Evolutionary conservation across 352 stramenopile species (phyloP), one percentile per base, ranked within the genome.

Genomic region (Phytopythium mirpurense): DNA sequence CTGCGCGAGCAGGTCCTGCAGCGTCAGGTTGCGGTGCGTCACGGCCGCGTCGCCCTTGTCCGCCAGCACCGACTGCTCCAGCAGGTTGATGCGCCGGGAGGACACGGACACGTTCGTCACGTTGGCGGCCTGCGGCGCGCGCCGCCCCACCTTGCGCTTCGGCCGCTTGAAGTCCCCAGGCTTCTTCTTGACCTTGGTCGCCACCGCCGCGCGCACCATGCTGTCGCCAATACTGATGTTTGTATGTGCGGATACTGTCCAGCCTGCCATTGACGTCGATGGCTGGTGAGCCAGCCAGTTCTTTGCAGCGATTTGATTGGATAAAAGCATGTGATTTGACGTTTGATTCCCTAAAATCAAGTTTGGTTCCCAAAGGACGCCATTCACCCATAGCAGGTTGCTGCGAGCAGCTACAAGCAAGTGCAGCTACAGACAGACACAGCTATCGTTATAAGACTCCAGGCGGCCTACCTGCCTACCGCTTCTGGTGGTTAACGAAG

Each of bases 141-240:
- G 84, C 35, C 80, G 78, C 14, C 83, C 83, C 27, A 93, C 83
- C 62, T 93, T 93, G 65, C 77, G 83, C 78, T 93, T 93, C 15
- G 78, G 83, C 21, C 80, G 80, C 77, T 93, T 93, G 59, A 93
- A 93, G 63, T 93, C 83, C 31, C 65, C 80, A 11, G 83, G 83
- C 69, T 93, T 93, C 74, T 90, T 91, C 80, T 93, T 93, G 32
- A 45, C 54, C 63, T 74, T 78, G 54, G 73, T 65, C 51, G 71
- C 67, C 50, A 62, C 64, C 26, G 60, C 72, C 35, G 71, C 62
- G 29, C 71, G 72, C 50, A 60, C 73, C 74, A 89, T 83, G 51
- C 18, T 65, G 36, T 6, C 26, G 9, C 5, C 29, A 10, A n/a
- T n/a, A n/a, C n/a, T n/a, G n/a, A n/a, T n/a, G n/a, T n/a, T n/a